phyloP scores from a whole-genome alignment of 441 rosid genomes.

The Jatropha podagrica region DNA sequence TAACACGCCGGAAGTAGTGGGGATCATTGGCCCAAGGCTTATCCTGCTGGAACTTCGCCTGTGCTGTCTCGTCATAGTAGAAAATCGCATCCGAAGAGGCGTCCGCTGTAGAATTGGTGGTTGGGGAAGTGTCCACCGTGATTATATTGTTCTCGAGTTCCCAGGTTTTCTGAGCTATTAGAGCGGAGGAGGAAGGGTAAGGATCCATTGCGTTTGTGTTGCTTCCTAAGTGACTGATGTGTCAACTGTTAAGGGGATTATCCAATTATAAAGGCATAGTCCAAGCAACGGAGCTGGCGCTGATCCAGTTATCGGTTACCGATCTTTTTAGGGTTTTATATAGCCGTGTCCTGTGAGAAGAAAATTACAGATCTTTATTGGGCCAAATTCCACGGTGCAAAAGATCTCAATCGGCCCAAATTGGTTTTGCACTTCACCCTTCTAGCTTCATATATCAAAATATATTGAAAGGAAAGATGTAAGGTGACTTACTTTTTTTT shows the following conservation, averaged over 20 bases:
- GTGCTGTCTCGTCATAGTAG: constrained; percentile 75
- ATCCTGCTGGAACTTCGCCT: constrained; percentile 75
- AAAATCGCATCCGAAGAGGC: constrained; percentile 73
- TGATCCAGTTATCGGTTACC: background rate
- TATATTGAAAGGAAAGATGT: no score
- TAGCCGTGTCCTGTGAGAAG: no score
- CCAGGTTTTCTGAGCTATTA: constrained; percentile 96
- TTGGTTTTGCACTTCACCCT: no score
- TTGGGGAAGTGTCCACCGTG: constrained; percentile 42
- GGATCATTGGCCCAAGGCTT: constrained; percentile 95
- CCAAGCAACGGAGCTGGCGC: background rate
- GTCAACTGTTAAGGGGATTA: background rate
- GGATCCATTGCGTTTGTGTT: constrained; percentile 44
- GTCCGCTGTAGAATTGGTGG: constrained; percentile 27
- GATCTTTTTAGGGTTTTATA: background rate
- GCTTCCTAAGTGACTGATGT: background rate
- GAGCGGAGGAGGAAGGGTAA: constrained; percentile 39
- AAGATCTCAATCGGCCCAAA: no score
- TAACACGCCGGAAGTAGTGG: constrained; percentile 94
- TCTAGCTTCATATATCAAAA: no score
- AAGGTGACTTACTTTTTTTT: no score
- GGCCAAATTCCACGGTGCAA: no score
- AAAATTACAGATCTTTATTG: no score
- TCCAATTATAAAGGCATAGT: no score
- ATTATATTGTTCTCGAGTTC: constrained; percentile 90